These are phyloP conservation scores for Xylaria palmicola DNA, from an alignment of 495 filamentous ascomycete species.

Conservation along the genomic window DNA sequence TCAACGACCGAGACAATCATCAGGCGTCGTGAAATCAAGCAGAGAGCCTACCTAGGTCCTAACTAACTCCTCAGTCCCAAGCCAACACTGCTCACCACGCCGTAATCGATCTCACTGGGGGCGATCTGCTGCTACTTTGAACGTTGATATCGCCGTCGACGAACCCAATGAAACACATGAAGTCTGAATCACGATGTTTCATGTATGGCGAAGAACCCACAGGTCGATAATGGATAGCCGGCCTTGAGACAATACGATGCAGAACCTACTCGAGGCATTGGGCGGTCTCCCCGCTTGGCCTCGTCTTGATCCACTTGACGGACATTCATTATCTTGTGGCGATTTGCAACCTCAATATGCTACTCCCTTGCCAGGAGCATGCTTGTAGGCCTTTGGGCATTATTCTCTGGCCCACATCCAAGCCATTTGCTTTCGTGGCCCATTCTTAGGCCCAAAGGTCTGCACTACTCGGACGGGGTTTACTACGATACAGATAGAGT, in stretches of 20 bases:
- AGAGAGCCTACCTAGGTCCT: neutral
- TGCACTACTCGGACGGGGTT: neutral
- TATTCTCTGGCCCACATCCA: neutral
- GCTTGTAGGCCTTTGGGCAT: neutral
- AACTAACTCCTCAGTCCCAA: neutral
- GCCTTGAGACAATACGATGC: neutral
- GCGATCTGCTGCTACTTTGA: no score
- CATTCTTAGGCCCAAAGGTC: neutral
- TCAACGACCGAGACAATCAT: conserved; percentile 3
- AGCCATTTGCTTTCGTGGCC: neutral
- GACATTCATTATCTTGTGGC: neutral
- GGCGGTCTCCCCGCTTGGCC: neutral
- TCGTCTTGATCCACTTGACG: neutral
- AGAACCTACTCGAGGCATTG: neutral
- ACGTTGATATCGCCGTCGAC: no score
- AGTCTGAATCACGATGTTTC: no score
- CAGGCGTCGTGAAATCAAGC: neutral
- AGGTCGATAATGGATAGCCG: no score
- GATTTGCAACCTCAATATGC: conserved; percentile 3
- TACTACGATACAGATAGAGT: neutral
- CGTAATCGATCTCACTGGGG: no score
- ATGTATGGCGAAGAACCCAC: no score
- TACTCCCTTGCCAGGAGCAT: conserved; percentile 2
- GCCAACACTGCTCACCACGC: neutral
- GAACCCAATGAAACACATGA: no score